Percentiles rank a stretch among this genome's conserved stretches.
Evolutionary conservation across 345 rosid species (phyloP).

Genomic region (Nephelium lappaceum): DNA sequence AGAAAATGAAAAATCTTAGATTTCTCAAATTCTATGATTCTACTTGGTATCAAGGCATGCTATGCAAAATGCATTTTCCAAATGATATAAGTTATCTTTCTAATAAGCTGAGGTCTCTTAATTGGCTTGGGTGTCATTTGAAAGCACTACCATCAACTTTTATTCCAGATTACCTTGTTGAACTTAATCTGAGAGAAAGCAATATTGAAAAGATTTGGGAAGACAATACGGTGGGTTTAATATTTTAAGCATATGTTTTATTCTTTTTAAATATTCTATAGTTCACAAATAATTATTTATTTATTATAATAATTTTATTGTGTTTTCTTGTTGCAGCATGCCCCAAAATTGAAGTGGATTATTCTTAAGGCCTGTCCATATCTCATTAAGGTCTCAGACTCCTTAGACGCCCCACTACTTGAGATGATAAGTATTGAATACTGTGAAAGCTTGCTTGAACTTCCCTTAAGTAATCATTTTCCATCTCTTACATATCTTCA

Average conservation of each 20-base stretch:
- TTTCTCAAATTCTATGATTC: constrained; percentile 2
- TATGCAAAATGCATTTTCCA: too few relatives aligned
- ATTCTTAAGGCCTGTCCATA: constrained; percentile 22
- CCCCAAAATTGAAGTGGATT: constrained; percentile 13
- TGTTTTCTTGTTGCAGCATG: neutral
- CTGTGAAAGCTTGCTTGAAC: too few relatives aligned
- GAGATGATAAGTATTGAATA: too few relatives aligned
- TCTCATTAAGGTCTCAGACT: too few relatives aligned
- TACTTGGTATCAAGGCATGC: too few relatives aligned
- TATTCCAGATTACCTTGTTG: neutral
- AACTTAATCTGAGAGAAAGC: neutral
- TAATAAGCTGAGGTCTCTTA: neutral
- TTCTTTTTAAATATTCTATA: neutral
- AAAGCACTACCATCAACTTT: neutral
- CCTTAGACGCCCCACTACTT: too few relatives aligned
- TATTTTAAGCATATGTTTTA: too few relatives aligned
- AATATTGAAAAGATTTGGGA: neutral
- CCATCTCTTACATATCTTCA: too few relatives aligned
- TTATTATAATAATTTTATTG: neutral
- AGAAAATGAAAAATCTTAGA: constrained; percentile 10
- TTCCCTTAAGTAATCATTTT: too few relatives aligned
- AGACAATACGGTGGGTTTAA: neutral
- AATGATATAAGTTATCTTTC: neutral
- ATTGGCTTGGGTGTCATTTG: neutral
- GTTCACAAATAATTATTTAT: neutral